phyloP scores from a whole-genome alignment of 208 protist species.

The Borovskyia barvae region DNA sequence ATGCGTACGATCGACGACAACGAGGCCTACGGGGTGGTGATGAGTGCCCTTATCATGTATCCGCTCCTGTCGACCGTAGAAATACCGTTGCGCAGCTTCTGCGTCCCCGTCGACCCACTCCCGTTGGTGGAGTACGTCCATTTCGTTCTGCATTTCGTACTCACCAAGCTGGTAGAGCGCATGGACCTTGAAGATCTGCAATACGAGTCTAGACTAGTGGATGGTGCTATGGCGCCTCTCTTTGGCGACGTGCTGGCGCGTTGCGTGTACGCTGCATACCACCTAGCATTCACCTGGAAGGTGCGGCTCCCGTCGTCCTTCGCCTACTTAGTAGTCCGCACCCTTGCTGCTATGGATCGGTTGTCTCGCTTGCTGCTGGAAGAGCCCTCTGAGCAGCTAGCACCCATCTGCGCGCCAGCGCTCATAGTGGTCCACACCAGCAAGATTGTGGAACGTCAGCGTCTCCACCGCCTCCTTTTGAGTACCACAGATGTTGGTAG shows the following conservation, averaged over 20 bases:
- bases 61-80: constrained; percentile 37
- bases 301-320: constrained; percentile 43
- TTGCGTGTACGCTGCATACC: constrained; percentile 44
- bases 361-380: constrained; percentile 17
- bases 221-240: constrained; percentile 52
- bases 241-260: constrained; percentile 68
- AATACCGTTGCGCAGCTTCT: constrained; percentile 10
- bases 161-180: constrained; percentile 44
- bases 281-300: constrained; percentile 41
- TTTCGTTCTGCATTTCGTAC: constrained; percentile 55
- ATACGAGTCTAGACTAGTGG: constrained; percentile 25
- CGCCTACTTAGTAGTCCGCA: constrained; percentile 36
- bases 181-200: constrained; percentile 35
- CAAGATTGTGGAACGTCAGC: constrained; percentile 18
- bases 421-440: constrained; percentile 26
- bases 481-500: constrained; percentile 25
- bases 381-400: constrained; percentile 12
- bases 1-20: constrained; percentile 67
- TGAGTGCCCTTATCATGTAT: constrained; percentile 66
- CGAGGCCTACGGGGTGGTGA: constrained; percentile 63
- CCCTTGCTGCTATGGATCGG: constrained; percentile 28
- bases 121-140: constrained; percentile 51
- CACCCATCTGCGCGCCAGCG: constrained; percentile 11
- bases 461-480: constrained; percentile 27
- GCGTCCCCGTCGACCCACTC: constrained; percentile 11